These are phyloP conservation scores for Setaria italica DNA, from an alignment of 202 grass and related monocot species.

Conservation along the genomic window DNA sequence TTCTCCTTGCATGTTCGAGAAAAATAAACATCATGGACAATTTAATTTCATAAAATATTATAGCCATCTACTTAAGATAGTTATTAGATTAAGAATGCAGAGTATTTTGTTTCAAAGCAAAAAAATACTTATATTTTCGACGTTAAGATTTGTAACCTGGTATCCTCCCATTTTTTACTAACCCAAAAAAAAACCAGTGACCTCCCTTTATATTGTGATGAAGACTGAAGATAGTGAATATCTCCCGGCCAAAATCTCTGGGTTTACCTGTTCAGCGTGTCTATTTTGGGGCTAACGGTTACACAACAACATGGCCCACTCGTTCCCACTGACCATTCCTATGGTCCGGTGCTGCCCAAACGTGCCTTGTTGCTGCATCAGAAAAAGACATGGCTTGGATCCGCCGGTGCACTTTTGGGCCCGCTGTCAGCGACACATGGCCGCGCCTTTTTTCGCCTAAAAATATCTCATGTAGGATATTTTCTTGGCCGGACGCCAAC, in stretches of 20 bases:
- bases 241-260: conserved; percentile 2
- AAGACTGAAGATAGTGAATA: background rate
- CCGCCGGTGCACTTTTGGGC: conserved; percentile 47
- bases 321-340: conserved; percentile 35
- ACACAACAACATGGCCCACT: conserved; percentile 32
- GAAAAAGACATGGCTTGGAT: conserved; percentile 32
- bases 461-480: conserved; percentile 57
- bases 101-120: no score
- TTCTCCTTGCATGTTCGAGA: background rate
- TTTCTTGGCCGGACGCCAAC: conserved; percentile 37
- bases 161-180: background rate
- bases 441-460: background rate
- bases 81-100: background rate
- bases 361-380: conserved; percentile 5
- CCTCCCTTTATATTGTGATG: background rate
- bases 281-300: conserved; percentile 44
- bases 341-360: conserved; percentile 38
- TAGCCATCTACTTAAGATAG: background rate
- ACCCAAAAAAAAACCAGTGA: background rate
- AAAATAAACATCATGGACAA: background rate
- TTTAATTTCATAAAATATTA: background rate
- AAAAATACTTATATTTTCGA: no score
- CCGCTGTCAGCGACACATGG: conserved; percentile 23
- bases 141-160: background rate
- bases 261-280: conserved; percentile 4